Percentiles rank a stretch among this genome's conserved stretches.
These are phyloP conservation scores for Curvularia eragrostidis DNA, from an alignment of 2,329 filamentous ascomycete species.

Conservation along the genomic window DNA sequence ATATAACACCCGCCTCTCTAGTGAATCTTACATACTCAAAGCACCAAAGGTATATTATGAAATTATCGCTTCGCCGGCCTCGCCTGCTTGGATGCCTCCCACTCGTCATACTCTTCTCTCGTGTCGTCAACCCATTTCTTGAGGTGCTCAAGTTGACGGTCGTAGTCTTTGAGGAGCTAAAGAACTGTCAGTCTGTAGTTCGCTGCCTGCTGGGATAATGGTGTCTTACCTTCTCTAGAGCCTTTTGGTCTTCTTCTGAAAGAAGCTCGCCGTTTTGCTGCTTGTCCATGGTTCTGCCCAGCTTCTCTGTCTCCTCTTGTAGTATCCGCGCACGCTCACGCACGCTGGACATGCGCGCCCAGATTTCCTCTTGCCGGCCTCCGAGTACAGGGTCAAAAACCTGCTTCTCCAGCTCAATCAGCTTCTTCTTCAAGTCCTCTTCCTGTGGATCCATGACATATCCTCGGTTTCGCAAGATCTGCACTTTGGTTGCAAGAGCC, in stretches of 20 bases:
- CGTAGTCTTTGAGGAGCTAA: constrained; percentile 80
- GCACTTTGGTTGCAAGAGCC: constrained; percentile 77
- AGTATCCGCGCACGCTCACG: constrained; percentile 75
- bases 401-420: constrained; percentile 71
- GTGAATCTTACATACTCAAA: constrained; percentile 23
- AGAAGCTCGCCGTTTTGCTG: constrained; percentile 59
- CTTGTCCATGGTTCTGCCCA: constrained; percentile 58
- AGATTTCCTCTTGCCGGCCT: constrained; percentile 82
- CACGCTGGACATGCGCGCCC: constrained; percentile 79
- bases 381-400: constrained; percentile 77
- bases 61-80: constrained; percentile 35
- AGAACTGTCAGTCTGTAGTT: constrained; percentile 22
- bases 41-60: constrained; percentile 1
- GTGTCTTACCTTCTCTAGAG: constrained; percentile 72
- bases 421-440: constrained; percentile 76
- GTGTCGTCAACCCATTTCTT: constrained; percentile 69
- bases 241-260: constrained; percentile 72
- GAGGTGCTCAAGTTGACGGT: constrained; percentile 77
- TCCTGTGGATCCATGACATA: constrained; percentile 82
- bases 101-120: constrained; percentile 65
- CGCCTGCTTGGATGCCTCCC: constrained; percentile 51
- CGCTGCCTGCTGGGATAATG: not conserved
- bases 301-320: constrained; percentile 75
- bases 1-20: constrained; percentile 22
- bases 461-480: constrained; percentile 79